These are phyloP conservation scores for Pluteus cervinus DNA, from an alignment of 768 basidiomycete species.

Conservation along the genomic window DNA sequence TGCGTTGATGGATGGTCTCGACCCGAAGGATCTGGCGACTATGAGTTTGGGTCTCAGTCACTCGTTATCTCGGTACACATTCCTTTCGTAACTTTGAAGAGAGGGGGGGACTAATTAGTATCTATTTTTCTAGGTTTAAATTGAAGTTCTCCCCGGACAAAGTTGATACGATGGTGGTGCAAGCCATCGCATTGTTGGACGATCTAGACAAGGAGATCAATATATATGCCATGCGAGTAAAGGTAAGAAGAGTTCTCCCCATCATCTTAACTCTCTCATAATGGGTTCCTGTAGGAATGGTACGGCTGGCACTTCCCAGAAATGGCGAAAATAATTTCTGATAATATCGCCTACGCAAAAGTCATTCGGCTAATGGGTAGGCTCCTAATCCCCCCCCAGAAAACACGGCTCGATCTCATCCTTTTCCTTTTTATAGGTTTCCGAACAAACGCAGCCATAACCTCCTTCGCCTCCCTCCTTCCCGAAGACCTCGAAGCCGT, in stretches of 20 bases:
- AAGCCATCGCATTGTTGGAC: constrained; percentile 95
- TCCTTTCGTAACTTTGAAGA: background rate
- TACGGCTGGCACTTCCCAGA: constrained; percentile 99
- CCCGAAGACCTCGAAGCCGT: constrained; percentile 97
- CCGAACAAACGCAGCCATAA: constrained; percentile 87
- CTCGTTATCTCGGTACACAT: constrained; percentile 80
- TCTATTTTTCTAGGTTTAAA: constrained; percentile 66
- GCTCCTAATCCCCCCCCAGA: constrained; percentile 12
- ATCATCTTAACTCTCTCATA: background rate
- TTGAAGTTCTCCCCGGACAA: constrained; percentile 99
- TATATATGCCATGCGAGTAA: constrained; percentile 98
- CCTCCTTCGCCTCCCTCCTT: constrained; percentile 82
- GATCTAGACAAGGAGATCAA: constrained; percentile 99
- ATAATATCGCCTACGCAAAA: constrained; percentile 97
- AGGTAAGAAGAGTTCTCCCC: constrained; percentile 43
- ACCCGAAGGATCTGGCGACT: constrained; percentile 91
- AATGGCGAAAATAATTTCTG: constrained; percentile 96
- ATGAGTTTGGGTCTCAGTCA: constrained; percentile 98
- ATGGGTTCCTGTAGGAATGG: constrained; percentile 71
- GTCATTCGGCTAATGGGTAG: constrained; percentile 86
- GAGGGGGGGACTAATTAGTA: background rate
- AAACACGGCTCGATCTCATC: background rate
- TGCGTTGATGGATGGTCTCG: constrained; percentile 81
- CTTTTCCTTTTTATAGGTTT: constrained; percentile 49
- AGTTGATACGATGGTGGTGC: constrained; percentile 99